Evolutionary conservation across 495 filamentous ascomycete species (phyloP), one percentile per base, ranked within the genome.

Genomic region (Tuber magnatum): DNA sequence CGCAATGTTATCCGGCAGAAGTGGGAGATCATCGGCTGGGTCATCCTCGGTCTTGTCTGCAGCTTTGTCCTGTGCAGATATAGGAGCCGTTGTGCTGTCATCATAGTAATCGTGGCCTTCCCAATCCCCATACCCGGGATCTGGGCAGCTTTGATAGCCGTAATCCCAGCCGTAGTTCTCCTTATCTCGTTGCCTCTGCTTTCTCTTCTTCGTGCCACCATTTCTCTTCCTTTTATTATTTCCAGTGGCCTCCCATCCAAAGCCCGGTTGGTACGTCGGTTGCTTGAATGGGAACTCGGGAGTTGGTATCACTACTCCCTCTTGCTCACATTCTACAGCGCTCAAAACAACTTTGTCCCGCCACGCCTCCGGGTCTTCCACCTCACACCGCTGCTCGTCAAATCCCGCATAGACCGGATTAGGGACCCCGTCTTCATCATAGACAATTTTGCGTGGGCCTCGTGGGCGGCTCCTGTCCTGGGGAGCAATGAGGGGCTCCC

Each of bases 251-350:
- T 81, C 80, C 56, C 56, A 32, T 28, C 56, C 28, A 20, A 65
- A 65, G 38, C 83, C 80, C 12, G 82, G 75, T 32, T 84, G 83
- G 68, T 84, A 86, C 5, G 83, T 80, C 10, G 79, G 44, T 16
- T 87, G 82, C 69, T 86, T 83, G 10, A 98, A 99, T 0, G 95
- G 95, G 81, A 97, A 98, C 4, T 92, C 92, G 0, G 95, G 94
- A 35, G 90, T 87, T 73, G 88, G 93, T 44, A 97, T 85, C 74
- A 89, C 84, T 70, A 94, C 85, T n/a, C 89, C 89, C 38, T 93
- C 89, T 71, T 90, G 84, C 76, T 91, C 88, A 82, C 95, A 97
- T 82, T 99, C 95, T 18, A 93, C 91, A 69, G 93, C 94, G 70
- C 85, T 86, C 42, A 92, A 82, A 61, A 85, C 87, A 48, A 97